Evolutionary conservation across 495 filamentous ascomycete genomes (phyloP), one percentile per base, ranked within the genome.

Genomic region (Bombardia bombarda): DNA sequence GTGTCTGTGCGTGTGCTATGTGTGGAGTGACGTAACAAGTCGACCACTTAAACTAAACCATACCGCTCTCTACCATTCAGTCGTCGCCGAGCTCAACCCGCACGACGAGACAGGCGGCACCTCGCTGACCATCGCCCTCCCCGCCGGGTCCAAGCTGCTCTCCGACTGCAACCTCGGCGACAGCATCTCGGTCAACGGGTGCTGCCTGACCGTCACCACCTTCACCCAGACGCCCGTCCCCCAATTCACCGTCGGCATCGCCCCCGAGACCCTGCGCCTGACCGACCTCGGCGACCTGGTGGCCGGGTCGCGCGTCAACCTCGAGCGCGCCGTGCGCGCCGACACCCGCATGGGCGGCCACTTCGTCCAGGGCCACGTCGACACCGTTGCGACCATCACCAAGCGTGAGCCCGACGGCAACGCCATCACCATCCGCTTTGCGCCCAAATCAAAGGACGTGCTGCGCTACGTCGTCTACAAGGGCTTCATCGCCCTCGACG

Each of bases 401-500:
- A 65, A 72, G 20, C 70, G 79, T 16, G 77, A 65, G 23, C 80
- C 81, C 1, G 93, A 99, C 65, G 87, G 87, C 32, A 93, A 97
- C 62, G 83, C 89, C 1, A 52, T 94, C 26, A 90, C 86, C 2
- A 79, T 96, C 50, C 73, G 90, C n/a, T 77, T 98, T 47, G 63
- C 73, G 58, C 88, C 90, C 7, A 69, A 73, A 20, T 79, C 85
- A 26, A 66, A 49, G 23, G 69, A 63, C 1, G 77, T 93, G 30
- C 55, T 97, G 62, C 67, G 78, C 36, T 96, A 95, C 56, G 73
- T 99, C 17, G 89, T 99, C 2, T 84, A 92, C 72, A 99, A 99
- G 74, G 93, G 93, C 16, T 99, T 88, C 62, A 79, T 99, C 23
- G 87, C 87, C 32, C 73, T 99, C 33, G 93, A 99, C 62, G 93